A percentile compares a stretch with the other conserved stretches of the same genome.
These are phyloP conservation scores for Endoconidiophora polonica DNA, from an alignment of 2,329 filamentous ascomycete species.

Conservation along the genomic window DNA sequence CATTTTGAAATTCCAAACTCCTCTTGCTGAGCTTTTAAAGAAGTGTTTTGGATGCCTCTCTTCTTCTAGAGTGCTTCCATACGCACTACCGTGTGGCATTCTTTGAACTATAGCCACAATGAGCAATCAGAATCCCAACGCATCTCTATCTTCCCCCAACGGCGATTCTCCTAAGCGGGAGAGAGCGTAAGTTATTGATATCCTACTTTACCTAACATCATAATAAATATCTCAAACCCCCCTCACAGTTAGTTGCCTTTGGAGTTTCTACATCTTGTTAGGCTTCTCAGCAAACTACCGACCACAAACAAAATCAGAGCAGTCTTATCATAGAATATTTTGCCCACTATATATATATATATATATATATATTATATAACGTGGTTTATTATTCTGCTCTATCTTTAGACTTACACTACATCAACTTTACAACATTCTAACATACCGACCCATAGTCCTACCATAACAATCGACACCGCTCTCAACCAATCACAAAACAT, in stretches of 20 bases:
- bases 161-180: neutral
- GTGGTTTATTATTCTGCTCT: neutral
- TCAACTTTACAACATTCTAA: conserved; percentile 9
- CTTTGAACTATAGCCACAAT: conserved; percentile 3
- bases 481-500: conserved; percentile 15
- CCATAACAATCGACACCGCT: conserved; percentile 38
- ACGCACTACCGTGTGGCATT: neutral
- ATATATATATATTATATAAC: neutral
- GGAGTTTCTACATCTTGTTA: too few relatives aligned
- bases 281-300: too few relatives aligned
- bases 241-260: too few relatives aligned
- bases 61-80: neutral
- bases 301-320: too few relatives aligned
- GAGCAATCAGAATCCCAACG: conserved; percentile 2
- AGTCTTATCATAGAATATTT: too few relatives aligned
- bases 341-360: neutral
- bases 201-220: too few relatives aligned
- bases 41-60: neutral
- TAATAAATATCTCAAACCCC: too few relatives aligned
- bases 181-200: conserved; percentile 9
- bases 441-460: conserved; percentile 24
- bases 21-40: too few relatives aligned
- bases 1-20: too few relatives aligned
- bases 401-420: neutral
- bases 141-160: too few relatives aligned